These are phyloP conservation scores for Pharnaceum exiguum DNA, from an alignment of 148 eudicot species.

Conservation along the genomic window DNA sequence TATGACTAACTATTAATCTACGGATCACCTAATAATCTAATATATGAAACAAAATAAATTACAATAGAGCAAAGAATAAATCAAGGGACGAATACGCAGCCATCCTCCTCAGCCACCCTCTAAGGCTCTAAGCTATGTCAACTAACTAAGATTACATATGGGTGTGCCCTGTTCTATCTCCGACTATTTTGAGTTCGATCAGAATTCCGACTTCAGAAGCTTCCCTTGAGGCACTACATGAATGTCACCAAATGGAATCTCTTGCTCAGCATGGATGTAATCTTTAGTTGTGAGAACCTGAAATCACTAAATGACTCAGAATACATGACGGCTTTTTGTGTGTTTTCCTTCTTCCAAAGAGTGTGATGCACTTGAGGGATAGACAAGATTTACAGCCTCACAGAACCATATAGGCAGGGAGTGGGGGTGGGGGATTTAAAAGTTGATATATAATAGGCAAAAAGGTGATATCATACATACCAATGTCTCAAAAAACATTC, in stretches of 20 bases:
- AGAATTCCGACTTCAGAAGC: conserved; percentile 73
- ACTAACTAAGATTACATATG: conserved; percentile 30
- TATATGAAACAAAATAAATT: conserved; percentile 10
- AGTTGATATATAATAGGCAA: too few species aligned
- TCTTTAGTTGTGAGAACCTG: conserved; percentile 97
- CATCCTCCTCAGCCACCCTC: conserved; percentile 1
- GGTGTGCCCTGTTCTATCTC: conserved; percentile 19
- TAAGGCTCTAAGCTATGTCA: conserved; percentile 25
- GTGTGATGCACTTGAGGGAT: neutral
- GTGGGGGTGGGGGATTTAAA: too few species aligned
- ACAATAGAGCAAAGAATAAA: conserved; percentile 29
- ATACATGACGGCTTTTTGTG: neutral
- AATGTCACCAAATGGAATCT: conserved; percentile 46
- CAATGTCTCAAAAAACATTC: conserved; percentile 98
- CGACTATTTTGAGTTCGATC: conserved; percentile 17
- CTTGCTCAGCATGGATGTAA: conserved; percentile 73
- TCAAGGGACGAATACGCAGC: conserved; percentile 11
- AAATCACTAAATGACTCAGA: neutral
- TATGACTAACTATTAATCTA: conserved; percentile 22
- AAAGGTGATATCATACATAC: conserved; percentile 43
- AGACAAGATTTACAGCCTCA: neutral
- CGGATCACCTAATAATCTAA: conserved; percentile 7
- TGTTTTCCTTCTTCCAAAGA: neutral
- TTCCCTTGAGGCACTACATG: conserved; percentile 62
- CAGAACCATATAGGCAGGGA: too few species aligned